These are phyloP conservation scores for Penicillium argentinense DNA, from an alignment of 495 filamentous ascomycete species.

Conservation along the genomic window DNA sequence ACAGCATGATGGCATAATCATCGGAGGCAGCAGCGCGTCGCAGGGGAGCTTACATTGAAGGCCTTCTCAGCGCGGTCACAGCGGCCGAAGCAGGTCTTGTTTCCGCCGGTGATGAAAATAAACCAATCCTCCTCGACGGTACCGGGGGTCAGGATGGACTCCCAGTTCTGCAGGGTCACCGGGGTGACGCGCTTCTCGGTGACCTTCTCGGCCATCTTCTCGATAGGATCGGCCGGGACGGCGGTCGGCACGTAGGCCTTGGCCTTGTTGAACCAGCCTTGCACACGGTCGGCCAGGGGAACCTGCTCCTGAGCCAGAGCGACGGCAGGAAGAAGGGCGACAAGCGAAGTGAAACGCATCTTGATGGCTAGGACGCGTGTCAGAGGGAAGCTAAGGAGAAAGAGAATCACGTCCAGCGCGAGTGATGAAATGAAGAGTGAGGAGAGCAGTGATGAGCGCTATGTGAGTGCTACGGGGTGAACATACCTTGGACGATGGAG, in stretches of 20 bases:
- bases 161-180: conserved; percentile 75
- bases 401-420: conserved; percentile 9
- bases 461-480: too few relatives aligned
- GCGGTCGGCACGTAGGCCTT: conserved; percentile 59
- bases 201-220: conserved; percentile 54
- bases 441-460: background rate
- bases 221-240: conserved; percentile 47
- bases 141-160: conserved; percentile 62
- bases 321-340: conserved; percentile 68
- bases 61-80: conserved; percentile 54
- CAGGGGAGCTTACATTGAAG: conserved; percentile 48
- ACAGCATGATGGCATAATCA: background rate
- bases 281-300: conserved; percentile 66
- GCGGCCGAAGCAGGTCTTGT: conserved; percentile 80
- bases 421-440: background rate
- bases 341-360: conserved; percentile 69
- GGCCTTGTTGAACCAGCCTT: conserved; percentile 63
- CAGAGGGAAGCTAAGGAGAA: conserved; percentile 18
- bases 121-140: conserved; percentile 74
- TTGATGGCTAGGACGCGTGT: conserved; percentile 30
- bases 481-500: conserved; percentile 10
- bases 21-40: background rate
- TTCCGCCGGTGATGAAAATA: conserved; percentile 77
- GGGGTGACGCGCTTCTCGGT: conserved; percentile 54
- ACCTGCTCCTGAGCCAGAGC: conserved; percentile 72